These are phyloP conservation scores for Russula brevipes DNA, from an alignment of 768 basidiomycete species.

Conservation along the genomic window DNA sequence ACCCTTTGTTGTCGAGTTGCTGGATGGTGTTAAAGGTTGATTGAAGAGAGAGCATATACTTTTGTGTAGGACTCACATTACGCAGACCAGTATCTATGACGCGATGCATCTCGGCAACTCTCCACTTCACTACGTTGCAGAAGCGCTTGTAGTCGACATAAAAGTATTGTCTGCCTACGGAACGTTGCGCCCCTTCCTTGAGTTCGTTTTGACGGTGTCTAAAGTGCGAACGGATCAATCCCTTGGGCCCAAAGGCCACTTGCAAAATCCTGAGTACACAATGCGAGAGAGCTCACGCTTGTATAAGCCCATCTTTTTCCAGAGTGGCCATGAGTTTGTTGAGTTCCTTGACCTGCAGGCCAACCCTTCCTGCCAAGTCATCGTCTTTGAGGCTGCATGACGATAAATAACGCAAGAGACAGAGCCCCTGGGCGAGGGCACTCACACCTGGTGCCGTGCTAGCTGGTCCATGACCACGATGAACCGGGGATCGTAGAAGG, in stretches of 20 bases:
- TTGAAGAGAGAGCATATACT: neutral
- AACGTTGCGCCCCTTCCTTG: slow-evolving; percentile 83
- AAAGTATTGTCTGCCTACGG: slow-evolving; percentile 88
- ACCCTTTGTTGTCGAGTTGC: slow-evolving; percentile 98
- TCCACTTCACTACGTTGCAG: slow-evolving; percentile 97
- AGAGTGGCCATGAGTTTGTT: slow-evolving; percentile 84
- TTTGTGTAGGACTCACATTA: slow-evolving; percentile 50
- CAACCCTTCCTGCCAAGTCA: slow-evolving; percentile 86
- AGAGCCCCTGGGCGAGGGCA: slow-evolving; percentile 32
- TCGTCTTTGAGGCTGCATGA: slow-evolving; percentile 79
- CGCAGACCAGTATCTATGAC: slow-evolving; percentile 85
- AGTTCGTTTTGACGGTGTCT: slow-evolving; percentile 91
- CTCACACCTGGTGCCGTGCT: slow-evolving; percentile 91
- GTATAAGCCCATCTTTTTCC: slow-evolving; percentile 70
- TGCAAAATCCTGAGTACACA: neutral
- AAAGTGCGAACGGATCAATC: neutral
- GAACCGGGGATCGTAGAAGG: slow-evolving; percentile 91
- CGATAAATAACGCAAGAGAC: slow-evolving; percentile 27
- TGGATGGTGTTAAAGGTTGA: slow-evolving; percentile 31
- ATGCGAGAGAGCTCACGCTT: slow-evolving; percentile 50
- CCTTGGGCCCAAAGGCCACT: neutral
- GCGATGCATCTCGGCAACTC: slow-evolving; percentile 86
- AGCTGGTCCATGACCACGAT: slow-evolving; percentile 93
- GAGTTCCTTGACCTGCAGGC: slow-evolving; percentile 82
- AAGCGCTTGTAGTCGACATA: slow-evolving; percentile 95